Conservation (phyloP, 108 stramenopile species). For the Cyclotella sp. region DNA sequence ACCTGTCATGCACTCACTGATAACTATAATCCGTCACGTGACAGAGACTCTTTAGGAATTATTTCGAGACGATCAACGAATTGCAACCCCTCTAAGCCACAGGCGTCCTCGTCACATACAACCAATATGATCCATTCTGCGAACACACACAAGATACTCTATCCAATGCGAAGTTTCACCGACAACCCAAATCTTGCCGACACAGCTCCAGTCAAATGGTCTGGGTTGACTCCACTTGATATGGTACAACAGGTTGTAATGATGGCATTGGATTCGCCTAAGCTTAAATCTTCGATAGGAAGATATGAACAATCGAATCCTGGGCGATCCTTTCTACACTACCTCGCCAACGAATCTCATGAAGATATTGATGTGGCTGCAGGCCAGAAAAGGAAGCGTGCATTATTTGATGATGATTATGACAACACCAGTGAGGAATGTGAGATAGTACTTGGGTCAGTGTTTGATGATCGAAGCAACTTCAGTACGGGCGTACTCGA, state of each 20-base stretch:
- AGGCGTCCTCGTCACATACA: no score
- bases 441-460: neutral
- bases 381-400: conserved; percentile 26
- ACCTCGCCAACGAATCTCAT: neutral
- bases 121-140: neutral
- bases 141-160: conserved; percentile 21
- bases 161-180: neutral
- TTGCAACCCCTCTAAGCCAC: no score
- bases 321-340: conserved; percentile 5
- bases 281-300: neutral
- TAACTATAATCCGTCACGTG: no score
- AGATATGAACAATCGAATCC: neutral
- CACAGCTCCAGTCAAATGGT: conserved; percentile 5
- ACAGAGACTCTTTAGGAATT: no score
- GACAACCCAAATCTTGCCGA: no score
- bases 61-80: neutral
- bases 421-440: neutral
- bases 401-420: conserved; percentile 1
- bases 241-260: conserved; percentile 12
- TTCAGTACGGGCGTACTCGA: neutral
- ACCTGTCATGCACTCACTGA: no score
- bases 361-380: neutral
- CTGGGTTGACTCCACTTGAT: conserved; percentile 17
- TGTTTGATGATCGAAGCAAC: neutral
- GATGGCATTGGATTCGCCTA: conserved; percentile 4